Conservation (phyloP, 257 asterid genomes). For the Petunia secreta region DNA sequence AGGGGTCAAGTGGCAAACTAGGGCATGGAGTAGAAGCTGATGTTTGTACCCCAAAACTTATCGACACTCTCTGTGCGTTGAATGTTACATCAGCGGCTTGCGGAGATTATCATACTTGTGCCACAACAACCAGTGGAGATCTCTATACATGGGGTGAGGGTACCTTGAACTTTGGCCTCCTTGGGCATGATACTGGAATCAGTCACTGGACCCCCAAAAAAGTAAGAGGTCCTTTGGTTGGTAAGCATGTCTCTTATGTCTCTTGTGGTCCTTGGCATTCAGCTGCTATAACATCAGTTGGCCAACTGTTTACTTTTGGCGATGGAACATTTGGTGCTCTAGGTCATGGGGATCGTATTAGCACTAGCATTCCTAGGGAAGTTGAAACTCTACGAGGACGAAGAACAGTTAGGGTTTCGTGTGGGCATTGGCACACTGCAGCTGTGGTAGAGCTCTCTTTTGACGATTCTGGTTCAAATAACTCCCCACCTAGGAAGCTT, state of each 20-base stretch:
- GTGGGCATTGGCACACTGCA: conserved; percentile 89
- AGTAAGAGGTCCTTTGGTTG: conserved; percentile 57
- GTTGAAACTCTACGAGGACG: conserved; percentile 61
- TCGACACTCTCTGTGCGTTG: conserved; percentile 50
- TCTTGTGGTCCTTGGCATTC: conserved; percentile 90
- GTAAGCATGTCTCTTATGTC: conserved; percentile 47
- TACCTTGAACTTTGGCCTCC: conserved; percentile 56
- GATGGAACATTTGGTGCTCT: conserved; percentile 85
- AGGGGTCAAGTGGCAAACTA: conserved; percentile 63
- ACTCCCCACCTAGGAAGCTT: conserved; percentile 48
- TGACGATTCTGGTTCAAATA: conserved; percentile 33
- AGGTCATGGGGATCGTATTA: conserved; percentile 67
- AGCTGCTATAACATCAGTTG: conserved; percentile 62
- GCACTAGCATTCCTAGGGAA: conserved; percentile 59
- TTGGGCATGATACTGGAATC: conserved; percentile 68
- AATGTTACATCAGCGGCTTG: conserved; percentile 57
- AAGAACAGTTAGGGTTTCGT: conserved; percentile 49
- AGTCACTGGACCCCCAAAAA: conserved; percentile 69
- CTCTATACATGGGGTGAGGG: conserved; percentile 86
- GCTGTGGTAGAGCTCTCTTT: conserved; percentile 58
- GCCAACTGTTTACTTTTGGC: conserved; percentile 72
- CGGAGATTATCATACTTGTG: conserved; percentile 79
- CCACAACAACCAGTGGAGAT: conserved; percentile 62
- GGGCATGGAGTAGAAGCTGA: conserved; percentile 73
- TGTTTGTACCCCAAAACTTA: conserved; percentile 47